Evolutionary conservation across 495 filamentous ascomycete genomes (phyloP).

Genomic region (Cetradonia linearis): DNA sequence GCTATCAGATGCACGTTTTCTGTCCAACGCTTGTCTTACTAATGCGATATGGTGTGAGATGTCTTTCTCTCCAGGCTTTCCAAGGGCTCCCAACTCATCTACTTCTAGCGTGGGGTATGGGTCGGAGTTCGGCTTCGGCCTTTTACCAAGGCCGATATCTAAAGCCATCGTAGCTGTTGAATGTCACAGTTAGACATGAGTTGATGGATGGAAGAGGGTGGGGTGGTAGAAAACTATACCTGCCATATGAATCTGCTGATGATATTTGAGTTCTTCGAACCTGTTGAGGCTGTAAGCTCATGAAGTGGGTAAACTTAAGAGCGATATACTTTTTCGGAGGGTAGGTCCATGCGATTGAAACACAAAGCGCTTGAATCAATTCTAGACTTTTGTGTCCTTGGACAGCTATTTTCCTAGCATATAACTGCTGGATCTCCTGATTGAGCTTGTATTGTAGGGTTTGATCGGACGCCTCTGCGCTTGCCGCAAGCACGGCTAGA

Average conservation of each 20-base stretch:
- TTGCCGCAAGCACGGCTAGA: slow-evolving; percentile 56
- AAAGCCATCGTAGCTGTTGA: slow-evolving; percentile 58
- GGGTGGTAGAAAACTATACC: background rate
- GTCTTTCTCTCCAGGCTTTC: background rate
- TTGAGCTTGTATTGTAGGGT: slow-evolving; percentile 45
- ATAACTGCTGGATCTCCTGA: slow-evolving; percentile 53
- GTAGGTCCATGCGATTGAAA: slow-evolving; percentile 65
- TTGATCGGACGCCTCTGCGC: slow-evolving; percentile 39
- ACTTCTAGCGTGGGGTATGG: background rate
- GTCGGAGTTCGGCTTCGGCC: slow-evolving; percentile 15
- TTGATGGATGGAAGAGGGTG: background rate
- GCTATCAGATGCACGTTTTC: slow-evolving; percentile 41
- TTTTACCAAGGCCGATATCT: slow-evolving; percentile 55
- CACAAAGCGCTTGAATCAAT: slow-evolving; percentile 61
- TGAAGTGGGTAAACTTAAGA: background rate
- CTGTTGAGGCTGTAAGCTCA: slow-evolving; percentile 7
- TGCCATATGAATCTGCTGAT: slow-evolving; percentile 67
- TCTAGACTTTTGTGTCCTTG: slow-evolving; percentile 65
- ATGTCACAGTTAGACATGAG: background rate
- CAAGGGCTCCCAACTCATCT: background rate
- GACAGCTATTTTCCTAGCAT: slow-evolving; percentile 57
- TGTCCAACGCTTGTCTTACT: slow-evolving; percentile 25
- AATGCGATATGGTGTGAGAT: background rate
- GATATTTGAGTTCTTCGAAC: slow-evolving; percentile 72
- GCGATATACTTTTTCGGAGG: slow-evolving; percentile 46